phyloP scores from a whole-genome alignment of 805 yeast species.

The Jamesozyma piceae region DNA sequence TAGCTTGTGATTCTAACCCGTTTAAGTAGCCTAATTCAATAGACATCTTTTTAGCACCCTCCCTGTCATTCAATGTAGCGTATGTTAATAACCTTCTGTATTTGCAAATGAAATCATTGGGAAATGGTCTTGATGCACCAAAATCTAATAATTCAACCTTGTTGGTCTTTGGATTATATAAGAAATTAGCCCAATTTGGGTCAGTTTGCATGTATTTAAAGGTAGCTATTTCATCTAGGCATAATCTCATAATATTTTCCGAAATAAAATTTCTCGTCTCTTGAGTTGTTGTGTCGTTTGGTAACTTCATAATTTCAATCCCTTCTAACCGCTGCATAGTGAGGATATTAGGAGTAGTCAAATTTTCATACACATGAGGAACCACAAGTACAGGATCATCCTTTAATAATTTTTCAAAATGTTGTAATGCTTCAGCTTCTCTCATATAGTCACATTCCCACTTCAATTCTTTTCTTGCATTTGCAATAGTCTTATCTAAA shows the following conservation, averaged over 20 bases:
- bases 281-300: slow-evolving; percentile 46
- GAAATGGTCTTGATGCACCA: slow-evolving; percentile 85
- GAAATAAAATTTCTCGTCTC: slow-evolving; percentile 73
- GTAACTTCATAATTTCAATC: slow-evolving; percentile 65
- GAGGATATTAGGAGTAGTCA: slow-evolving; percentile 73
- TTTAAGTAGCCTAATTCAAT: slow-evolving; percentile 76
- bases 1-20: slow-evolving; percentile 77
- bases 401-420: slow-evolving; percentile 53
- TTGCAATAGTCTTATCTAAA: slow-evolving; percentile 82
- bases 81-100: slow-evolving; percentile 68
- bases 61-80: slow-evolving; percentile 61
- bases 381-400: slow-evolving; percentile 60
- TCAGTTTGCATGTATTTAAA: slow-evolving; percentile 96
- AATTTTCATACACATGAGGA: slow-evolving; percentile 68
- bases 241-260: slow-evolving; percentile 74
- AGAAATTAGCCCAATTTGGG: slow-evolving; percentile 97
- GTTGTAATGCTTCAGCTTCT: slow-evolving; percentile 69
- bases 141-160: slow-evolving; percentile 85
- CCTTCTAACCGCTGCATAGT: slow-evolving; percentile 90
- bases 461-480: slow-evolving; percentile 84
- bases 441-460: slow-evolving; percentile 97
- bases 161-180: slow-evolving; percentile 61
- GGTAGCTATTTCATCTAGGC: slow-evolving; percentile 73
- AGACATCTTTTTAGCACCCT: slow-evolving; percentile 55
- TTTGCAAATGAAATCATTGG: slow-evolving; percentile 53